Evolutionary conservation across 2,329 filamentous ascomycete species (phyloP), one percentile per base, ranked within the genome.

Genomic region (Paecilomyces formosus): DNA sequence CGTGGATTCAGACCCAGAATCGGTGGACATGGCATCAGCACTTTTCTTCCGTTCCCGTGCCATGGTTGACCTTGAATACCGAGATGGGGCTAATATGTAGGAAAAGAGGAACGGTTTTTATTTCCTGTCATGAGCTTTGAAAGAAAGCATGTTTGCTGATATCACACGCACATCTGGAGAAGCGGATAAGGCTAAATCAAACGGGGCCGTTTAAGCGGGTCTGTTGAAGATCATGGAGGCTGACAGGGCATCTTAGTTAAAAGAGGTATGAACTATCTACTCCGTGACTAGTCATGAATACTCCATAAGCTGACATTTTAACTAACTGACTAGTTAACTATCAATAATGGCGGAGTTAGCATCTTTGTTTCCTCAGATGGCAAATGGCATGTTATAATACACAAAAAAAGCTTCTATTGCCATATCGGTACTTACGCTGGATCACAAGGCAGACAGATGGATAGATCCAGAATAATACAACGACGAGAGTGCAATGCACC

Each of bases 161-260:
- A 45, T 21, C 39, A 45, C 39, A 45, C 39, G 35, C 35, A 18
- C 35, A n/a, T 45, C 15, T 15, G 35, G 65, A 31, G 28, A 26
- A 35, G 24, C 21, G 35, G 33, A 18, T 45, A 45, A 45, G 13
- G 2, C 35, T 45, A 45, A n/a, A 45, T 24, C 1, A 12, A 26
- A 21, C 22, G 59, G 59, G 61, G 45, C 54, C 35, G 15, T 12
- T 28, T 24, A 53, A 31, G 28, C 28, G 28, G 51, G 28, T 53
- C 35, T 45, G n/a, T 9, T 45, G 39, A 45, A 21, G n/a, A 21
- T 45, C 39, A 18, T 45, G 39, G 39, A 45, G n/a, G 39, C n/a
- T 45, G 39, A n/a, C n/a, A n/a, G 39, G 15, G n/a, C 5, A 45
- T 45, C 15, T 21, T 45, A 45, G 39, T 45, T 45, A 18, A 18